Base-by-base conservation (phyloP, 2,329 filamentous ascomycete genomes). In the Elsinoe perseae region DNA sequence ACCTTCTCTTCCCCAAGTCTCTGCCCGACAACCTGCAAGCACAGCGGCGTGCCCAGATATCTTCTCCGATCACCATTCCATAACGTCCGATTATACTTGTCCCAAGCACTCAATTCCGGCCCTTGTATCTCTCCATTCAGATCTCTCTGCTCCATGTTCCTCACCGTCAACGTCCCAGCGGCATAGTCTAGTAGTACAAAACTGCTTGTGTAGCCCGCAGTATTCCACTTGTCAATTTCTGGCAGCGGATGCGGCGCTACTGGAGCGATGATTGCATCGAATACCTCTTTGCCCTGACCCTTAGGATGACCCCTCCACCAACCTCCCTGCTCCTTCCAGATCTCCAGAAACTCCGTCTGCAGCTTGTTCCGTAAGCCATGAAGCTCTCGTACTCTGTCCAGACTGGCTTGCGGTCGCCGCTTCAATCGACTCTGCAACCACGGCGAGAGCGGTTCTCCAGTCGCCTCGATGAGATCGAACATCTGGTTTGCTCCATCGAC, bases 141-240 rank as follows among this genome's bases (percentile, higher is more conserved):
- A 68, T 85, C 83, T 0, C 62, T 64, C 54, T 74, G 69, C 0
- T 58, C 65, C 52, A 83, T 74, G 1, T 66, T 64, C 2, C 82
- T 69, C 0, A 85, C 75, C 0, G 82, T 82, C 1, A 85, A 60
- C 0, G 71, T 64, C 16, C 79, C 83, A 1, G 82, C 78, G 0
- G 83, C 78, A 62, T 81, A 83, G 64, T 86, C 83, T 20, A 86
- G 66, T 56, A 85, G 63, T 7, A 84, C 81, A 63, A 82, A 84
- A 1, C 73, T 75, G 20, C 74, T 78, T 0, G 82, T 84, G 64
- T 85, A 86, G 57, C 81, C 78, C 0, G 81, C 77, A 0, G 77
- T 78, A 64, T 84, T 83, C 69, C 81, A 86, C 1, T 76, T 71
- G 68, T 86, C 83, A 56, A 83, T 77, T 8, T 77, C 74, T 1